These are phyloP conservation scores for Rubia occidens DNA, from an alignment of 305 asterid genomes.

Conservation along the genomic window DNA sequence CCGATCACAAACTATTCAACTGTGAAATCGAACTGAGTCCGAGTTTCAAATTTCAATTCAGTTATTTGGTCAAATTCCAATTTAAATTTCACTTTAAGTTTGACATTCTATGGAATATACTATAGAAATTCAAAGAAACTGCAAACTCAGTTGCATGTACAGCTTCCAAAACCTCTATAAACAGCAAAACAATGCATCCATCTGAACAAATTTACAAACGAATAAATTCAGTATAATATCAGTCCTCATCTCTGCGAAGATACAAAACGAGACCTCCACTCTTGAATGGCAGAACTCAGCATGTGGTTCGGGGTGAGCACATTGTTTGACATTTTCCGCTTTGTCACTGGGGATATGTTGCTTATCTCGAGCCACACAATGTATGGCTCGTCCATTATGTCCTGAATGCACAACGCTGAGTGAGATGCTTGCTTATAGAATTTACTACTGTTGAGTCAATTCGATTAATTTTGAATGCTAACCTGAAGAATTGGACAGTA, in stretches of 20 bases:
- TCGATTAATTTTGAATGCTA: slow-evolving; percentile 7
- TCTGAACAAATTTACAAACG: background rate
- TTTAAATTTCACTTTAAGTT: too few relatives aligned
- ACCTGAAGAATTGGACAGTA: slow-evolving; percentile 90
- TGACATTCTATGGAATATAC: too few relatives aligned
- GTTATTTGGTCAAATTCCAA: too few relatives aligned
- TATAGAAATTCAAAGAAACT: background rate
- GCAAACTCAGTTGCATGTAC: background rate
- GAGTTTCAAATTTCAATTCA: too few relatives aligned
- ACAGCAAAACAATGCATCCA: background rate
- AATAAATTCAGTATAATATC: background rate
- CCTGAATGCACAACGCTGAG: slow-evolving; percentile 39
- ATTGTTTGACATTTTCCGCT: slow-evolving; percentile 38
- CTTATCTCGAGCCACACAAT: slow-evolving; percentile 66
- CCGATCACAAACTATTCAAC: too few relatives aligned
- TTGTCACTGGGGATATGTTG: slow-evolving; percentile 63
- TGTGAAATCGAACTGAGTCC: too few relatives aligned
- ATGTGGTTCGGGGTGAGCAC: slow-evolving; percentile 56
- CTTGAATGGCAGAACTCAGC: slow-evolving; percentile 60
- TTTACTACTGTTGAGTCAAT: background rate
- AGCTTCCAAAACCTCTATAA: background rate
- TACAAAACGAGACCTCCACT: slow-evolving; percentile 35
- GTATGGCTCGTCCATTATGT: slow-evolving; percentile 71
- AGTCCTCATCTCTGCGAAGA: background rate
- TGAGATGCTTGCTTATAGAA: slow-evolving; percentile 14